phyloP scores from a whole-genome alignment of 2,329 filamentous ascomycete genomes.

The Trichoderma sp. region DNA sequence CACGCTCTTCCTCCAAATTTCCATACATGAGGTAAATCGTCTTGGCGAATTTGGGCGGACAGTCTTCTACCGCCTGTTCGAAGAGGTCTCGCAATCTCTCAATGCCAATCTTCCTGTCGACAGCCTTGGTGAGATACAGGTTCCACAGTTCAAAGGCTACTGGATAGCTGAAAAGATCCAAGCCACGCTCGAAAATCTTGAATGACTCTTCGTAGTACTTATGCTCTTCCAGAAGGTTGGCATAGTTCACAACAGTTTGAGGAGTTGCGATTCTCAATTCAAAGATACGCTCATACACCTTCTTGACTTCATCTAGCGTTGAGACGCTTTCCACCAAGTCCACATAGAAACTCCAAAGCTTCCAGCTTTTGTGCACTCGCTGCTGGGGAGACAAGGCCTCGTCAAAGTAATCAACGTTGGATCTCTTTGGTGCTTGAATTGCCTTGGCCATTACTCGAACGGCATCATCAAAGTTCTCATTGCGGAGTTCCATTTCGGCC shows the following conservation, averaged over 20 bases:
- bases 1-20: conserved; percentile 92
- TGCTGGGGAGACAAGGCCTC: conserved; percentile 93
- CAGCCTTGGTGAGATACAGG: conserved; percentile 93
- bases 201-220: conserved; percentile 97
- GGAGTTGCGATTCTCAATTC: conserved; percentile 97
- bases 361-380: conserved; percentile 98
- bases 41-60: conserved; percentile 94
- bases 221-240: conserved; percentile 91
- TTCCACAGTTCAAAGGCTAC: conserved; percentile 99
- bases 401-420: conserved; percentile 99
- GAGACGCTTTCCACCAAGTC: conserved; percentile 95
- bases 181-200: conserved; percentile 93
- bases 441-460: conserved; percentile 97
- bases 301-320: conserved; percentile 86
- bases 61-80: conserved; percentile 94
- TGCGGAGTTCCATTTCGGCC: conserved; percentile 96
- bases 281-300: conserved; percentile 96
- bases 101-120: conserved; percentile 93
- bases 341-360: conserved; percentile 98
- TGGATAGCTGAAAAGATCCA: conserved; percentile 98
- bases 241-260: conserved; percentile 98
- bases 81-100: conserved; percentile 93
- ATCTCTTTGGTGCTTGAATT: conserved; percentile 93
- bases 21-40: conserved; percentile 98
- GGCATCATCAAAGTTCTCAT: conserved; percentile 93